phyloP scores from a whole-genome alignment of 2,329 filamentous ascomycete genomes.

The Lasiodiplodia gonubiensis region DNA sequence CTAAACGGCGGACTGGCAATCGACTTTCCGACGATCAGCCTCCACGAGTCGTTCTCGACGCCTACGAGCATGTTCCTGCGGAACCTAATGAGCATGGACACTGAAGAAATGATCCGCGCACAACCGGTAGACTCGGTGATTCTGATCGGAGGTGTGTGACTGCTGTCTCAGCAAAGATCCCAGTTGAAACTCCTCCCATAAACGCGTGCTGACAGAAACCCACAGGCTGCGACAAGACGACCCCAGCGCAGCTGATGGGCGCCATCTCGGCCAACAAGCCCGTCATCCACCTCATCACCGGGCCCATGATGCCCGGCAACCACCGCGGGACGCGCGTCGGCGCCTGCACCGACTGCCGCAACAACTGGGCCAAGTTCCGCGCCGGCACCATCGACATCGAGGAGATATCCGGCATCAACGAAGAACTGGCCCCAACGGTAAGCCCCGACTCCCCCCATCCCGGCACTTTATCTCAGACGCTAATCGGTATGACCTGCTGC shows the following conservation, averaged over 20 bases:
- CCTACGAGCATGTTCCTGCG: constrained; percentile 77
- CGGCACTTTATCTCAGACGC: too few relatives aligned
- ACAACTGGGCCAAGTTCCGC: constrained; percentile 73
- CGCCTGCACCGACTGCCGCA: constrained; percentile 76
- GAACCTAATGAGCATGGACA: constrained; percentile 81
- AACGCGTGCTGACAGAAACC: too few relatives aligned
- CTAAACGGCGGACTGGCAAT: constrained; percentile 70
- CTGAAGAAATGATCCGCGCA: constrained; percentile 76
- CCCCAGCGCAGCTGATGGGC: constrained; percentile 76
- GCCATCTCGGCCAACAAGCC: constrained; percentile 77
- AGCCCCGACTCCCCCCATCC: constrained; percentile 34
- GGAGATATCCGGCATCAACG: constrained; percentile 72
- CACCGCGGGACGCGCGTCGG: constrained; percentile 68
- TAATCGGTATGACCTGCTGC: too few relatives aligned
- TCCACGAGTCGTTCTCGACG: constrained; percentile 71
- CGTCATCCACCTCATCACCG: constrained; percentile 70
- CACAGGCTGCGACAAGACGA: constrained; percentile 71
- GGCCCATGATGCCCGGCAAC: constrained; percentile 76
- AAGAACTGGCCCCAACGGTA: constrained; percentile 74
- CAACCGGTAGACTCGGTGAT: constrained; percentile 73
- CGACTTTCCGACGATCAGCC: constrained; percentile 75
- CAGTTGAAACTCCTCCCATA: too few relatives aligned
- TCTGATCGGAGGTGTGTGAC: constrained; percentile 61
- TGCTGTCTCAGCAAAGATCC: not conserved
- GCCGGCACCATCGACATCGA: constrained; percentile 72